Evolutionary conservation across 345 rosid genomes (phyloP), one percentile per base, ranked within the genome.

Genomic region (Carallia brachiata): DNA sequence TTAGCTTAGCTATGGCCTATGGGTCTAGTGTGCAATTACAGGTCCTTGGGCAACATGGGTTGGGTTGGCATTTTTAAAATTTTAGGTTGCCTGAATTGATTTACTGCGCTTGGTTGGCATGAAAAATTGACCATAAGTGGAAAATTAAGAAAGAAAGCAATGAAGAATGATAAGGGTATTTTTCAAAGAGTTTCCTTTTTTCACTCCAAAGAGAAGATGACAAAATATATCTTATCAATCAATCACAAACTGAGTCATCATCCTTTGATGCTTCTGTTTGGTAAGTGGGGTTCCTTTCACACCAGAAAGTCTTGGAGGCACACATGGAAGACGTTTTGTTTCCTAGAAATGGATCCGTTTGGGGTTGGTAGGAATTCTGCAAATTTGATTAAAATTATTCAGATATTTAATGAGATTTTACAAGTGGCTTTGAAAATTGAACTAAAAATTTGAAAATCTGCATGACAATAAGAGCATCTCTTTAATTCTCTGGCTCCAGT

Each of bases 281-380:
- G 72, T 72, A 34, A 69, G 74, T 36, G 58, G 3, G 70, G 56
- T 72, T 66, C 65, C 65, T 72, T 72, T 50, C 66, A 36, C 4
- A 72, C 65, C 23, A 10, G 1, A 18, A 66, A 44, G 77, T 69
- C 79, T 53, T 3, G 16, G 31, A 52, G 27, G 23, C 61, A 50
- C 39, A 2, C 3, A 52, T 2, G 34, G 13, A 34, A 70, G 61
- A 66, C 32, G 13, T 36, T 16, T 52, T 63, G 84, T 71, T 77
- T 68, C 81, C 72, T 65, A 63, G 67, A 60, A 58, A 63, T 67
- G 65, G 63, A 73, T 68, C 69, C 44, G 30, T 52, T 23, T 66
- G 2, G 62, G 50, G 61, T 63, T 5, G 70, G 39, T 17, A 16
- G 63, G 31, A 8, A 13, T 27, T 5, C 50, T 15, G 7, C 32